Evolutionary conservation across 2,329 filamentous ascomycete genomes (phyloP).

Genomic region (Fusarium subglutinans): DNA sequence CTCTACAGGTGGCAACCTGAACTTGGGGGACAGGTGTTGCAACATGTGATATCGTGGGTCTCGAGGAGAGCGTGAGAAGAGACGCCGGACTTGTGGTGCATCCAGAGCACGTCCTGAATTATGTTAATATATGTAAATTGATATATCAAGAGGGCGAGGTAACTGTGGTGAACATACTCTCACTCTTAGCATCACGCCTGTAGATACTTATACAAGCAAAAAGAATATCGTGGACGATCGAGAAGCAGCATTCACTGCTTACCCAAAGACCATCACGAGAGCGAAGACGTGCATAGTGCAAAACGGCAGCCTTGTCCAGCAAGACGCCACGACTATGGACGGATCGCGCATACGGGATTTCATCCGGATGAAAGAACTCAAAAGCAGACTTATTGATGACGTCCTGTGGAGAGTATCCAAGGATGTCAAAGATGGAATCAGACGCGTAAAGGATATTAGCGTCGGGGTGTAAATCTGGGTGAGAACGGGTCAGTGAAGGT

Average conservation of each 20-base stretch:
- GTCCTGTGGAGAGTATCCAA: conserved; percentile 81
- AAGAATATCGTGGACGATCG: conserved; percentile 86
- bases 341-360: conserved; percentile 77
- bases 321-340: conserved; percentile 78
- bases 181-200: conserved; percentile 71
- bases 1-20: conserved; percentile 68
- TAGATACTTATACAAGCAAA: conserved; percentile 87
- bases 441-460: conserved; percentile 85
- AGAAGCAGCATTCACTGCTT: conserved; percentile 89
- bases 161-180: conserved; percentile 67
- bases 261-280: conserved; percentile 77
- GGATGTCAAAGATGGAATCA: conserved; percentile 83
- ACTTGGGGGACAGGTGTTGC: conserved; percentile 84
- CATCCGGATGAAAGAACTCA: conserved; percentile 86
- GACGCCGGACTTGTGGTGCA: conserved; percentile 78
- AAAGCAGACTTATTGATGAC: conserved; percentile 81
- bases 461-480: conserved; percentile 72
- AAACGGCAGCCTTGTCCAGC: conserved; percentile 84
- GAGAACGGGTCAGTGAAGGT: conserved; percentile 4
- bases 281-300: conserved; percentile 80
- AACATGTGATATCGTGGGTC: conserved; percentile 92
- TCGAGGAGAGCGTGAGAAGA: conserved; percentile 82
- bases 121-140: conserved; percentile 14
- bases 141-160: not conserved
- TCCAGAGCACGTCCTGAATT: conserved; percentile 75